Evolutionary conservation across 129 eudicot genomes (phyloP).

Genomic region (Lactuca sativa): DNA sequence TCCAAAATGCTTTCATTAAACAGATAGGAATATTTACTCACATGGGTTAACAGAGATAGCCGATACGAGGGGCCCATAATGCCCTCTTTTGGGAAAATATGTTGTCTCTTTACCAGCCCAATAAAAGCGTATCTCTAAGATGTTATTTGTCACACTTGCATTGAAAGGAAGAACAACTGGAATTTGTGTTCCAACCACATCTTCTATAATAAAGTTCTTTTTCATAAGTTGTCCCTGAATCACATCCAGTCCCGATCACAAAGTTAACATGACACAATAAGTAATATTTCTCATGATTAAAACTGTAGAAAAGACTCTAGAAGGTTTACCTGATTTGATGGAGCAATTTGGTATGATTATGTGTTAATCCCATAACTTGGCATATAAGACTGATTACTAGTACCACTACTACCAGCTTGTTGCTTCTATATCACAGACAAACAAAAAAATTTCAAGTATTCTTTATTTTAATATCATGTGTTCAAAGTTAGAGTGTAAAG

Average conservation of each 20-base stretch:
- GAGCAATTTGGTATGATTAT: conserved; percentile 42
- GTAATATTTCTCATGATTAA: background rate
- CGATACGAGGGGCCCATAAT: conserved; percentile 94
- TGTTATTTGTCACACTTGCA: too few relatives aligned
- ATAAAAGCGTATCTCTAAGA: conserved; percentile 74
- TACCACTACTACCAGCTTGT: conserved; percentile 45
- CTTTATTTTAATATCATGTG: too few relatives aligned
- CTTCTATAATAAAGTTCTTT: conserved; percentile 64
- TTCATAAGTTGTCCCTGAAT: conserved; percentile 54
- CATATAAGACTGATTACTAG: conserved; percentile 37
- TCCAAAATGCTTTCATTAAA: too few relatives aligned
- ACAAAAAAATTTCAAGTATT: too few relatives aligned
- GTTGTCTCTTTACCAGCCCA: conserved; percentile 91
- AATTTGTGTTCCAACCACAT: conserved; percentile 52
- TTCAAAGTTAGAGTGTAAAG: too few relatives aligned
- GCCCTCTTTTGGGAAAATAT: conserved; percentile 70
- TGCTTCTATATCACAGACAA: too few relatives aligned
- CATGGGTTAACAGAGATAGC: too few relatives aligned
- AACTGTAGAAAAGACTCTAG: conserved; percentile 1
- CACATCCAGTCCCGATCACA: conserved; percentile 5
- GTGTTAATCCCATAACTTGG: conserved; percentile 35
- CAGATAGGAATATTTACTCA: too few relatives aligned
- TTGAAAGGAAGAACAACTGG: conserved; percentile 43
- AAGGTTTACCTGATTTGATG: conserved; percentile 61
- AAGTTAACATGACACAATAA: conserved; percentile 1